phyloP scores from a whole-genome alignment of 495 filamentous ascomycete genomes.

The Tuber aestivum region DNA sequence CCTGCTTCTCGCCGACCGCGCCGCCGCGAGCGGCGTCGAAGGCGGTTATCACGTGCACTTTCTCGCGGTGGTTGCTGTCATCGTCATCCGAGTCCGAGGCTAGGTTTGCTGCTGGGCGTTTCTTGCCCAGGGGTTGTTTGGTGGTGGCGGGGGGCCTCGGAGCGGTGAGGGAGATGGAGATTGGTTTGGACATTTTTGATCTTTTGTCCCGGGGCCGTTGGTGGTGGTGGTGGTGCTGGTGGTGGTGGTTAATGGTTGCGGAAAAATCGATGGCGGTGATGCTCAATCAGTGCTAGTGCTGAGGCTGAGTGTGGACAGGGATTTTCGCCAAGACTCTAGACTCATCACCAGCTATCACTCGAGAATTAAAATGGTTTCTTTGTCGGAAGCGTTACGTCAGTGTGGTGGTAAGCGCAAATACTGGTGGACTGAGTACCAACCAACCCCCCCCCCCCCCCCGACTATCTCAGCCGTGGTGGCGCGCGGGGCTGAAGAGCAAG shows the following conservation, averaged over 20 bases:
- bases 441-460: too few relatives aligned
- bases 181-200: neutral
- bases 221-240: neutral
- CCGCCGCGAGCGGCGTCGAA: slow-evolving; percentile 57
- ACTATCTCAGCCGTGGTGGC: neutral
- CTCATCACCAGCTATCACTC: neutral
- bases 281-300: neutral
- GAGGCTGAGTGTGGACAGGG: neutral
- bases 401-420: too few relatives aligned
- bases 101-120: slow-evolving; percentile 44
- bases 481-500: neutral
- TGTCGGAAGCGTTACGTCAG: too few relatives aligned
- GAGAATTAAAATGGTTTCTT: neutral
- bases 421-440: too few relatives aligned
- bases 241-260: neutral
- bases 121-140: slow-evolving; percentile 30
- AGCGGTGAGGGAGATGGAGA: slow-evolving; percentile 45
- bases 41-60: slow-evolving; percentile 52
- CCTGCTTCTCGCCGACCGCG: slow-evolving; percentile 48
- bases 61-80: slow-evolving; percentile 24
- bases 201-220: neutral
- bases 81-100: slow-evolving; percentile 52
- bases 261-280: neutral
- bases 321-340: neutral
- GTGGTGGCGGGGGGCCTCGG: slow-evolving; percentile 30